phyloP scores from a whole-genome alignment of 2,329 filamentous ascomycete species.

The Aschersonia sp. region DNA sequence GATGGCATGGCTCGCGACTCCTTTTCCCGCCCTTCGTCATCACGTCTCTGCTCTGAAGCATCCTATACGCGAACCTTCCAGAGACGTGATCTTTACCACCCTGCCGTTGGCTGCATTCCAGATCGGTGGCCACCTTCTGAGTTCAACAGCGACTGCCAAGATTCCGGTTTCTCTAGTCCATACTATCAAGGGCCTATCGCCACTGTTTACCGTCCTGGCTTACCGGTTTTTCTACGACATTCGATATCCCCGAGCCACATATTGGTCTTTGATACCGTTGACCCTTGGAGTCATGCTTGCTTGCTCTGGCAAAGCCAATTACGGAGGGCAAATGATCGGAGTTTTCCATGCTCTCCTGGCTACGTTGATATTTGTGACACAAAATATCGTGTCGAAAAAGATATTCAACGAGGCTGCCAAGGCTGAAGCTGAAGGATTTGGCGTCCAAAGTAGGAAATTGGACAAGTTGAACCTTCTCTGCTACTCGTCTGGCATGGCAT shows the following conservation, averaged over 20 bases:
- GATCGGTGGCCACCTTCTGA: slow-evolving; percentile 83
- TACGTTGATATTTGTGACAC: slow-evolving; percentile 90
- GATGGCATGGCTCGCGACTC: slow-evolving; percentile 58
- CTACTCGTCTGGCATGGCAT: slow-evolving; percentile 91
- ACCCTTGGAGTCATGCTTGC: slow-evolving; percentile 92
- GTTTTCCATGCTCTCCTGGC: slow-evolving; percentile 77
- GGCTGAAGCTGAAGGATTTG: slow-evolving; percentile 59
- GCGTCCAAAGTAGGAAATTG: slow-evolving; percentile 56
- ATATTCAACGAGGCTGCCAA: slow-evolving; percentile 89
- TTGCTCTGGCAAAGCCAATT: slow-evolving; percentile 67
- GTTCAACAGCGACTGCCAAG: slow-evolving; percentile 82
- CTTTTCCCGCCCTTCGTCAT: slow-evolving; percentile 56
- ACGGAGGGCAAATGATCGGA: slow-evolving; percentile 79
- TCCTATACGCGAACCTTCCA: slow-evolving; percentile 66
- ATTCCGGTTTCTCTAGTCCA: slow-evolving; percentile 96
- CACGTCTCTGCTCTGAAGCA: slow-evolving; percentile 67
- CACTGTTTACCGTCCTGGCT: slow-evolving; percentile 85
- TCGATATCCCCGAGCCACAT: slow-evolving; percentile 73
- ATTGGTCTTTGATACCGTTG: slow-evolving; percentile 76
- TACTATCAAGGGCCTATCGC: slow-evolving; percentile 95
- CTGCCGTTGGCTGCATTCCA: slow-evolving; percentile 89
- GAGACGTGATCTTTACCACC: slow-evolving; percentile 72
- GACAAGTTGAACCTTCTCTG: slow-evolving; percentile 95
- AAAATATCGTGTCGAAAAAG: slow-evolving; percentile 97
- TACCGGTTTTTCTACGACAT: slow-evolving; percentile 85